phyloP scores from a whole-genome alignment of 345 rosid species.

The Gossypium longicalyx region DNA sequence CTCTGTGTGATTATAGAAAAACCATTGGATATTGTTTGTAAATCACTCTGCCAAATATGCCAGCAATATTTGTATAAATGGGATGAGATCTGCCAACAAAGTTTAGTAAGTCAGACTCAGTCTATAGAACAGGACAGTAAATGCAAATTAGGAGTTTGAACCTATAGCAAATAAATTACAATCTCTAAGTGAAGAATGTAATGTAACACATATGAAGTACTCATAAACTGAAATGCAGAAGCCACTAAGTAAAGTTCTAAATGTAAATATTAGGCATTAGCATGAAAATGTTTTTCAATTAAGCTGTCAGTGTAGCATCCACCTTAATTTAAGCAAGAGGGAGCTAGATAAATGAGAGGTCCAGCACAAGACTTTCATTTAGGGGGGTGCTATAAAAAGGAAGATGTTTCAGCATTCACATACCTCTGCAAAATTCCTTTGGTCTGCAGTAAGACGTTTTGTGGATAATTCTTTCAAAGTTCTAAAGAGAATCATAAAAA shows the following conservation, averaged over 20 bases:
- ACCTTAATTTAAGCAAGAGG: background rate
- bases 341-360: constrained; percentile 5
- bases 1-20: constrained; percentile 58
- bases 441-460: constrained; percentile 87
- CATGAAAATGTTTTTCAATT: background rate
- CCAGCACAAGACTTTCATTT: background rate
- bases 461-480: constrained; percentile 89
- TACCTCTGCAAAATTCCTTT: constrained; percentile 78
- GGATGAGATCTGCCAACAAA: constrained; percentile 72
- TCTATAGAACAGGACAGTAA: background rate
- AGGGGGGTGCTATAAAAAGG: constrained; percentile 9
- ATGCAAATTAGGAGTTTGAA: constrained; percentile 11
- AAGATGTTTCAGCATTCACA: constrained; percentile 11
- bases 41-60: constrained; percentile 95
- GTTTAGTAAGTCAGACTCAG: constrained; percentile 10
- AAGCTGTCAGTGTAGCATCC: background rate
- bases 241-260: background rate
- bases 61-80: constrained; percentile 80
- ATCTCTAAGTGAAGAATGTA: background rate
- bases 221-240: constrained; percentile 16
- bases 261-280: background rate
- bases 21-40: constrained; percentile 71
- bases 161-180: background rate
- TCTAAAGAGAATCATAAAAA: constrained; percentile 84
- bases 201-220: background rate